Percentiles rank a stretch among this genome's conserved stretches.
These are phyloP conservation scores for Lachnellula occidentalis DNA, from an alignment of 2,329 filamentous ascomycete species.

Conservation along the genomic window DNA sequence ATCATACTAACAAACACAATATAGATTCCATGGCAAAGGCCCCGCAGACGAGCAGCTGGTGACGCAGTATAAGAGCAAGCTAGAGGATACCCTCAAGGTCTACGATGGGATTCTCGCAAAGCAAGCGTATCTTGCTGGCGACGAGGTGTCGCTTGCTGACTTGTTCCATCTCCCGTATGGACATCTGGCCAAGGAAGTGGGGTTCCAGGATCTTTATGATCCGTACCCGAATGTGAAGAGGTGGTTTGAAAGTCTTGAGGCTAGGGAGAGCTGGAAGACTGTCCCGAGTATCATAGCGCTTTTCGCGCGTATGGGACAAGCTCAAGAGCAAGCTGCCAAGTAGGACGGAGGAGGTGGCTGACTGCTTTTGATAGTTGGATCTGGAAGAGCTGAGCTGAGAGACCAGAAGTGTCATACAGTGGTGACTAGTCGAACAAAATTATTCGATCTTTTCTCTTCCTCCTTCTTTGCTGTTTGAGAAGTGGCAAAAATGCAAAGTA, in stretches of 20 bases:
- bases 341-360: background rate
- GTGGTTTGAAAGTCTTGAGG: conserved; percentile 19
- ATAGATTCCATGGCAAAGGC: conserved; percentile 9
- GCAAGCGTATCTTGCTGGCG: conserved; percentile 25
- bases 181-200: conserved; percentile 11
- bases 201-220: conserved; percentile 13
- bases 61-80: conserved; percentile 1
- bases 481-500: too few relatives aligned
- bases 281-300: background rate
- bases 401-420: too few relatives aligned
- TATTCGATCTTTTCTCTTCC: too few relatives aligned
- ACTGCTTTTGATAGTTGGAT: too few relatives aligned
- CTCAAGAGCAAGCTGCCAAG: background rate
- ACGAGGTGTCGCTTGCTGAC: conserved; percentile 26
- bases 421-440: too few relatives aligned
- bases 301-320: background rate
- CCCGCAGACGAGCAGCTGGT: conserved; percentile 14
- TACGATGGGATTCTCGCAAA: conserved; percentile 26
- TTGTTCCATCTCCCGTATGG: conserved; percentile 26
- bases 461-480: too few relatives aligned
- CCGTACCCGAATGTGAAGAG: conserved; percentile 19
- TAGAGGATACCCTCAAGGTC: conserved; percentile 18
- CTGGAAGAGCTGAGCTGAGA: too few relatives aligned
- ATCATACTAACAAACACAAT: background rate
- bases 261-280: conserved; percentile 20